Base-by-base conservation (phyloP, 2,329 filamentous ascomycete genomes). In the Pestalotiopsis sp. region DNA sequence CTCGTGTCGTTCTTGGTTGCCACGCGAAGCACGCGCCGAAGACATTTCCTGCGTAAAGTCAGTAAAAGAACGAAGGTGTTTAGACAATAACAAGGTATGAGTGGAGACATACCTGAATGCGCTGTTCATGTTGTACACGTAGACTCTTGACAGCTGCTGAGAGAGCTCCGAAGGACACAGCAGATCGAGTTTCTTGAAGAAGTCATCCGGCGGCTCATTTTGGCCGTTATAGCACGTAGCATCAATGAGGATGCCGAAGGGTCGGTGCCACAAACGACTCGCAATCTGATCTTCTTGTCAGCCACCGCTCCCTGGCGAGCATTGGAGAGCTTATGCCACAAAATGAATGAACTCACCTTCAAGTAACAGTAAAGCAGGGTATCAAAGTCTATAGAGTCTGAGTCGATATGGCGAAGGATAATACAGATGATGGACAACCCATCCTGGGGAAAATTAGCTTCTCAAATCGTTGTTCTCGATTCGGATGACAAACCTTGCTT, bases 51-150 rank as follows among this genome's bases (percentile, higher is more conserved):
- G 56, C 5, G 25, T 5, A 2, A 65, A 3, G 7, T 68, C 27
- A 60, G 25, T 27, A 60, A 11, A 75, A 41, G 49, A 23, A 13
- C 17, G 17, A 45, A 17, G 17, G 41, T 17, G 5, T 14, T 4
- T 45, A 45, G 17, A 12, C 23, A 6, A n/a, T 58, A 68, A 17
- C 38, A 39, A 4, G 20, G 27, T 14, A 31, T 23, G 23, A 17
- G 6, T 41, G 67, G 14, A 27, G 36, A 66, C 81, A 70, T 79
- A 87, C 86, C 87, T 86, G 77, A 91, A 92, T 12, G 89, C 86
- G 74, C 88, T 91, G 73, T 92, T 92, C 90, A 92, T 92, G 75
- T 92, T 92, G 78, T 92, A 92, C 17, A 92, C 84, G 72, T 92
- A 92, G 56, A 91, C 84, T 49, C 89, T 84, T 1, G 86, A 83